phyloP scores from a whole-genome alignment of 192 early-diverging fungal genomes.

The Podila clonocystis region DNA sequence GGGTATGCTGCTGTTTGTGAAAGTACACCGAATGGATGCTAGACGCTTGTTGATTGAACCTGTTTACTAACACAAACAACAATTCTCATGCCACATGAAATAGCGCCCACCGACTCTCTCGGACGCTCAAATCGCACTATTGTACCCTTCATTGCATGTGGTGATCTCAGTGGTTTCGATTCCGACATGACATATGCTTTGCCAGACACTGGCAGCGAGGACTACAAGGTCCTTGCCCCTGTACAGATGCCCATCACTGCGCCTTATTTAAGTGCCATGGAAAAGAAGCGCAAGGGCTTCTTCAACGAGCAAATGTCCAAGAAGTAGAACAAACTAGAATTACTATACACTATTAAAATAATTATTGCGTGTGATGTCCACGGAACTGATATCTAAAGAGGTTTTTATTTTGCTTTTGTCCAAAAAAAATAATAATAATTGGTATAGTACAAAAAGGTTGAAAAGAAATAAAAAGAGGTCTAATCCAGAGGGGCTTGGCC shows the following conservation, averaged over 20 bases:
- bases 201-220: constrained; percentile 53
- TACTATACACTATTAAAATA: too few relatives aligned
- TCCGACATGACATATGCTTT: constrained; percentile 87
- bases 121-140: constrained; percentile 79
- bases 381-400: too few relatives aligned
- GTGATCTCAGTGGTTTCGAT: constrained; percentile 90
- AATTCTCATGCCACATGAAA: too few relatives aligned
- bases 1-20: constrained; percentile 47
- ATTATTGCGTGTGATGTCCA: too few relatives aligned
- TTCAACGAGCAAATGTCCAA: constrained; percentile 67
- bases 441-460: not conserved
- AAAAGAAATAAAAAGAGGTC: not conserved
- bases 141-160: constrained; percentile 92
- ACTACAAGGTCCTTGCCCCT: constrained; percentile 66
- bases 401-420: not conserved
- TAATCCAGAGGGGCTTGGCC: too few relatives aligned
- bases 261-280: constrained; percentile 87
- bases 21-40: too few relatives aligned
- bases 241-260: constrained; percentile 89
- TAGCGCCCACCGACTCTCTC: constrained; percentile 66
- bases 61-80: not conserved
- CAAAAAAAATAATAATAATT: not conserved
- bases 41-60: not conserved
- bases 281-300: constrained; percentile 78
- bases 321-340: constrained; percentile 10